Base-by-base conservation (phyloP, 225 moss, liverwort and hornwort genomes). In the Polytrichum formosum region DNA sequence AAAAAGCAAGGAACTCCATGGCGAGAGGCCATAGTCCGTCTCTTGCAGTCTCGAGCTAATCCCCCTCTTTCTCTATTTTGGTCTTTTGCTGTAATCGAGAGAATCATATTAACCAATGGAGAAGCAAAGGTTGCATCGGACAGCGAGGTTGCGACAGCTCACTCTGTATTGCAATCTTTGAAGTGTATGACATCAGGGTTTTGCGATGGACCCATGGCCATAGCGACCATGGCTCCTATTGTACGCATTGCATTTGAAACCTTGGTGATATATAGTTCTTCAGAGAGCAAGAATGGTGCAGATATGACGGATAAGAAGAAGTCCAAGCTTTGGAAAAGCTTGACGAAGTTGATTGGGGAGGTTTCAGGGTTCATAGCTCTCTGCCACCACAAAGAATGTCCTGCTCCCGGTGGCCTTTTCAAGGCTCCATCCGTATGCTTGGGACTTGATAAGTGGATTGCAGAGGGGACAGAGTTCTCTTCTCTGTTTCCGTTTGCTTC, bases 41-140 rank as follows among this genome's bases (percentile, higher is more conserved):
- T 84, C 18, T 54, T 82, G 5, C 88, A 82, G 53, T 84, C 84
- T 20, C 79, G 88, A 69, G 82, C 77, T 26, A 77, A 82, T 65
- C 73, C 84, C 65, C 88, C 88, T 64, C 75, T 84, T 53, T 73
- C 84, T 25, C 79, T 88, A 2, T 63, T 79, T 17, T 84, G 87
- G 84, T 68, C 87, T 5, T 88, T 73, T 55, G 68, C 77, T 33
- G 64, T 77, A 26, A 67, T 88, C 7, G 73, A 82, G 46, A 80
- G 70, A 63, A 17, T 1, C n/a, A 35, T 9, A 6, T 55, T 76
- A 20, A 53, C 37, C 8, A 5, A 10, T 2, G 61, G 60, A 6
- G 68, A 61, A 54, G 67, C 56, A 18, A 55, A 25, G 0, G 58
- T 75, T 18, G 29, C 64, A 33, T 67, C 63, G 1, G 46, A 18